phyloP scores from a whole-genome alignment of 2,329 filamentous ascomycete genomes.

The Epichloe coenophiala region DNA sequence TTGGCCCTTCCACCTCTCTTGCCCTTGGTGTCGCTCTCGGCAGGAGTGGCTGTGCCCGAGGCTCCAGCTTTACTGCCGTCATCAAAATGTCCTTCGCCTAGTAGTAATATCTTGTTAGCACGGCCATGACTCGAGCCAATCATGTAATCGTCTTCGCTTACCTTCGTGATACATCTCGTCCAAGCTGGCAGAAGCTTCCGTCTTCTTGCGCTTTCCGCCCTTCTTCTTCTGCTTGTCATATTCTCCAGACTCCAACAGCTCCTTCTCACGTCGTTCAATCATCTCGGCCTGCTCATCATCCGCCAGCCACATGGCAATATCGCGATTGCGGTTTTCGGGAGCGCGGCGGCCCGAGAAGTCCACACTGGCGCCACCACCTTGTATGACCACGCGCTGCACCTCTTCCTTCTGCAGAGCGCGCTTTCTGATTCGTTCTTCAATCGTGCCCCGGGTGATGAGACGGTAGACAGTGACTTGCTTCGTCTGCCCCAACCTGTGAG shows the following conservation, averaged over 20 bases:
- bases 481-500: conserved; percentile 92
- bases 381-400: conserved; percentile 93
- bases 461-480: conserved; percentile 94
- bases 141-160: conserved; percentile 32
- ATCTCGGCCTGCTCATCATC: conserved; percentile 93
- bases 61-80: conserved; percentile 55
- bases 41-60: conserved; percentile 75
- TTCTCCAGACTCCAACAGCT: conserved; percentile 63
- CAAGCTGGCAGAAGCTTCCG: conserved; percentile 48
- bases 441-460: conserved; percentile 90
- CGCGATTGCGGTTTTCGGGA: conserved; percentile 86
- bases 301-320: conserved; percentile 97
- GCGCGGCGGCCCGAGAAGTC: conserved; percentile 90
- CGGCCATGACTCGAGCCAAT: background rate
- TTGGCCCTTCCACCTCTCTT: conserved; percentile 45
- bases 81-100: conserved; percentile 94
- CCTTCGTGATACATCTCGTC: conserved; percentile 99
- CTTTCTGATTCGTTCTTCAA: conserved; percentile 96
- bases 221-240: conserved; percentile 52
- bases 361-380: conserved; percentile 77
- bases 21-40: conserved; percentile 39
- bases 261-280: conserved; percentile 85
- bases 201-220: conserved; percentile 41
- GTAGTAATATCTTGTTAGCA: conserved; percentile 23
- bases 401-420: conserved; percentile 96